Conservation (phyloP, 2,329 filamentous ascomycete genomes). For the Xylariaceae sp. region DNA sequence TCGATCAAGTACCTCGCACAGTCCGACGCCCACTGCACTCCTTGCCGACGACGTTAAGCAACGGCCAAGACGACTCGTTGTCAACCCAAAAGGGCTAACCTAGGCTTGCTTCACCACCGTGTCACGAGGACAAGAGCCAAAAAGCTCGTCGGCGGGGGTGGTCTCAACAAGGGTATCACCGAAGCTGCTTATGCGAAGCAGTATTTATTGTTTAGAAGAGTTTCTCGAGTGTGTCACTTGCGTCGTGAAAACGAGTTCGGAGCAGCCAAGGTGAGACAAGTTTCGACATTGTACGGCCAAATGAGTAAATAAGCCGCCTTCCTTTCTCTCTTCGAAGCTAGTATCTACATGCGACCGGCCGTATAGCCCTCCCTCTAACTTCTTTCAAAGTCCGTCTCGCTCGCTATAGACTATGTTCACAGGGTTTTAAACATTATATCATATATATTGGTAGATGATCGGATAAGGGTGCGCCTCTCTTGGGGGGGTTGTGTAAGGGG, state of each 20-base stretch:
- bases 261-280: too few species aligned
- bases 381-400: background rate
- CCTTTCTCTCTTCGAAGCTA: background rate
- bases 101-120: background rate
- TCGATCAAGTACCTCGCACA: conserved; percentile 2
- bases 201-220: too few species aligned
- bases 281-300: too few species aligned
- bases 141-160: conserved; percentile 1
- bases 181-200: conserved; percentile 2
- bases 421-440: background rate
- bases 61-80: conserved; percentile 1
- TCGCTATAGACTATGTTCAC: background rate
- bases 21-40: conserved; percentile 1
- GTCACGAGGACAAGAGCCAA: background rate
- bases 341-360: background rate
- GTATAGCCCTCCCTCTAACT: background rate
- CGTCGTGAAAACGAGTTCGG: too few species aligned
- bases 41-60: background rate
- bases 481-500: background rate
- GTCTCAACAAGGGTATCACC: background rate
- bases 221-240: too few species aligned
- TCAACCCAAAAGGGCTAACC: background rate
- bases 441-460: background rate
- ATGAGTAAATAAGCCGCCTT: too few species aligned
- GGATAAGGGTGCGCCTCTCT: background rate